Percentiles rank a stretch among this genome's conserved stretches.
Evolutionary conservation across 192 early-diverging fungal genomes (phyloP).

Genomic region (Backusella sp.): DNA sequence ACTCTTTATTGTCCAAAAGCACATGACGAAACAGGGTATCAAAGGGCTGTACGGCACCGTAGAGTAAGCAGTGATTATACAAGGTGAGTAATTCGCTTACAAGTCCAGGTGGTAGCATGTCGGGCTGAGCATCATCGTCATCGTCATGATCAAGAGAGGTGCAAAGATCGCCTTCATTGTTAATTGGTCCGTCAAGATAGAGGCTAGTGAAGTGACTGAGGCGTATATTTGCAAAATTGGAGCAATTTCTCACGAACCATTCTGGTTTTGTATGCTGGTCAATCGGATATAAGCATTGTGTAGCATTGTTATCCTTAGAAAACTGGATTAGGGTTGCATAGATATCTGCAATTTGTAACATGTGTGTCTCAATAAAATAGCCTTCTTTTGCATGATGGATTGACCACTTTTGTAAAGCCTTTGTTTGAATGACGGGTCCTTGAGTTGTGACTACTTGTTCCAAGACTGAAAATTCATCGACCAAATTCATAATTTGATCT

Average conservation of each 20-base stretch:
- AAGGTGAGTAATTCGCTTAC: constrained; percentile 16
- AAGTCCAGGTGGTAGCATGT: constrained; percentile 8
- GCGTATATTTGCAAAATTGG: constrained; percentile 29
- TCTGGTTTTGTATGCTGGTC: constrained; percentile 5
- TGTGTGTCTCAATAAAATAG: constrained; percentile 31
- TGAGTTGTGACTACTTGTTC: constrained; percentile 17
- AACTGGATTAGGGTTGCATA: constrained; percentile 27
- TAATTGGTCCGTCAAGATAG: not conserved
- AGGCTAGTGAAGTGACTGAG: constrained; percentile 34
- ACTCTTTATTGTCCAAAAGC: not conserved
- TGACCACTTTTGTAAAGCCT: constrained; percentile 9
- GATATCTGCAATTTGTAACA: constrained; percentile 23
- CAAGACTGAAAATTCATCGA: constrained; percentile 27
- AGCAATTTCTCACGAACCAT: constrained; percentile 27
- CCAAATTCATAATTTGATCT: constrained; percentile 29
- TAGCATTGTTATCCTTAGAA: constrained; percentile 26
- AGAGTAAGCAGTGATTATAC: constrained; percentile 31
- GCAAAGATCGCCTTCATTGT: not conserved
- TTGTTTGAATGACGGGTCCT: not conserved
- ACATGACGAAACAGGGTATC: constrained; percentile 15
- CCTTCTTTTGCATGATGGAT: constrained; percentile 13
- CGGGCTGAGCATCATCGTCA: not conserved
- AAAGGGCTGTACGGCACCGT: constrained; percentile 31
- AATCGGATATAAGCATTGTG: constrained; percentile 2
- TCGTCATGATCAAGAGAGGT: not conserved